These are phyloP conservation scores for Umbilicus rupestris DNA, from an alignment of 164 flowering plant genomes.

Conservation along the genomic window DNA sequence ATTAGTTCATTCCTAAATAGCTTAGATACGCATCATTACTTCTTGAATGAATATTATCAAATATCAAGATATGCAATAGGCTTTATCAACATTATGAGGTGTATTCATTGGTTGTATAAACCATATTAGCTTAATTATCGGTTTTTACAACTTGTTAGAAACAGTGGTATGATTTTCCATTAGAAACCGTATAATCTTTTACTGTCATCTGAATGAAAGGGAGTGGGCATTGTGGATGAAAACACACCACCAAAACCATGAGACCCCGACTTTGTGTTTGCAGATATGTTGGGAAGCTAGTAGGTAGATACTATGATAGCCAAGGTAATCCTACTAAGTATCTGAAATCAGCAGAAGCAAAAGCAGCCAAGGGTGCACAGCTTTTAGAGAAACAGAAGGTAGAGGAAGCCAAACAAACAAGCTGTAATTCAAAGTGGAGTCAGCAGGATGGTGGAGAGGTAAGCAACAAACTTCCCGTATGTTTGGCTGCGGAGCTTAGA, in stretches of 20 bases:
- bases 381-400: conserved; percentile 77
- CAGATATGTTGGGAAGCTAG: conserved; percentile 67
- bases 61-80: too few relatives aligned
- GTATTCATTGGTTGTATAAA: not conserved
- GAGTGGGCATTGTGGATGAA: too few relatives aligned
- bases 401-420: conserved; percentile 68
- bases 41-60: too few relatives aligned
- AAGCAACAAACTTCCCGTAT: conserved; percentile 9
- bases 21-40: too few relatives aligned
- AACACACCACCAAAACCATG: too few relatives aligned
- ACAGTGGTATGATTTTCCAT: too few relatives aligned
- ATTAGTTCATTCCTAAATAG: too few relatives aligned
- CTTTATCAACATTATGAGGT: not conserved
- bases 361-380: conserved; percentile 85
- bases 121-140: too few relatives aligned
- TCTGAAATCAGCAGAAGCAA: conserved; percentile 85
- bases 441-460: conserved; percentile 92
- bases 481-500: not conserved
- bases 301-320: conserved; percentile 79
- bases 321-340: conserved; percentile 71
- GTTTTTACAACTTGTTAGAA: too few relatives aligned
- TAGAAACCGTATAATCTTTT: too few relatives aligned
- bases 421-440: conserved; percentile 92
- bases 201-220: too few relatives aligned
- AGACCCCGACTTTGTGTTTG: not conserved